Evolutionary conservation across 306 rosid species (phyloP), one percentile per base, ranked within the genome.

Genomic region (Cucurbita maxima): DNA sequence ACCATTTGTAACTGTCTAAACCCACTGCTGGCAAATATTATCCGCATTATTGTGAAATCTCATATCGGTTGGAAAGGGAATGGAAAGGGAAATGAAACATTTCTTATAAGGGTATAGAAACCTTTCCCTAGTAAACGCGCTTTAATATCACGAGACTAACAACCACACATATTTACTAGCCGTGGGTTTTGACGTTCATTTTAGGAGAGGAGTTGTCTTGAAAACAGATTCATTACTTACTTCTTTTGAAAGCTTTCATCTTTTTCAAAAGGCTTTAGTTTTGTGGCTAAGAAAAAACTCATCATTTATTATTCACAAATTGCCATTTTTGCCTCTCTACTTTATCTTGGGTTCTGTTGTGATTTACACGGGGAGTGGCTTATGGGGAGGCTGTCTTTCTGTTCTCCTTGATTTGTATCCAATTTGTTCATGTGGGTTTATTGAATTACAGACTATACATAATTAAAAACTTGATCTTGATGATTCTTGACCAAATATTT

Each of bases 341-440:
- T 48, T 51, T 30, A 71, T 82, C 82, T 86, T 86, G 92, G 96
- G 85, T 89, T 79, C 72, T 85, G 90, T 77, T 78, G 86, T 86
- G 81, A 68, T 83, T 76, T 81, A 88, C 96, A 82, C 85, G 95
- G 90, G 81, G 95, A 89, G 97, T 89, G 89, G 85, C 79, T 76
- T 82, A 81, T 80, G 95, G 89, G 86, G 77, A 19, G 1, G 25
- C 80, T 84, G 89, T 83, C 81, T 75, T 82, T 71, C 57, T 81
- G 81, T 78, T 78, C 82, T 78, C 80, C 30, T 77, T 71, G 86
- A 81, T 81, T 72, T 19, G 57, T 64, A 74, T 79, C 81, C 74
- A 68, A 68, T 80, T 80, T 83, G 73, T 83, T 75, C 84, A 83
- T 81, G 88, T 73, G 84, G 82, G 84, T 80, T 74, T 76, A 74